These are phyloP conservation scores for Nannochloris sp. DNA, from an alignment of 139 green algal genomes.

Conservation along the genomic window DNA sequence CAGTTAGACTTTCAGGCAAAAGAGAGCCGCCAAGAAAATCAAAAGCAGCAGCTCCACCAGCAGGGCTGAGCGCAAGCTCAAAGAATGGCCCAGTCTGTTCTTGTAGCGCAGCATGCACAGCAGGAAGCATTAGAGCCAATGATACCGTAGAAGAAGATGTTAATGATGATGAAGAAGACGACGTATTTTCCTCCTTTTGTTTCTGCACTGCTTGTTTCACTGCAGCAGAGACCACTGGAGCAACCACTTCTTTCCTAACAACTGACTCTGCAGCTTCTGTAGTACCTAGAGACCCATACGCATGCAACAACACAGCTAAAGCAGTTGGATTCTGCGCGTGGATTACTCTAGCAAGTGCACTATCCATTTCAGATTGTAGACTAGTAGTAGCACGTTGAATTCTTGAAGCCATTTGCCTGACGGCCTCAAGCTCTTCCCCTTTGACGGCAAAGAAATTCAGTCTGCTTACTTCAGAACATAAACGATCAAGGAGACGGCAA, in stretches of 20 bases:
- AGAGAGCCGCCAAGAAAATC: constrained; percentile 72
- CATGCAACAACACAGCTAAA: constrained; percentile 66
- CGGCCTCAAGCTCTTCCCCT: constrained; percentile 67
- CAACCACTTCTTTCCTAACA: constrained; percentile 52
- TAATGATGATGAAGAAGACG: neutral
- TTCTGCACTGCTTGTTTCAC: constrained; percentile 7
- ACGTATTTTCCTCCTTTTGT: neutral
- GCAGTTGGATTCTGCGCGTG: constrained; percentile 20
- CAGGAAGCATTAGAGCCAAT: neutral
- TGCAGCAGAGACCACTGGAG: constrained; percentile 46
- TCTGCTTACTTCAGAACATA: constrained; percentile 77
- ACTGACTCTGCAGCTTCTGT: constrained; percentile 25
- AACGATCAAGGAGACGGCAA: constrained; percentile 71
- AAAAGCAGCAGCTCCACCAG: constrained; percentile 32
- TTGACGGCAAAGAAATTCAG: constrained; percentile 71
- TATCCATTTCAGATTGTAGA: constrained; percentile 43
- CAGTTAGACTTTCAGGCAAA: constrained; percentile 64
- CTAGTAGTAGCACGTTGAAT: constrained; percentile 36
- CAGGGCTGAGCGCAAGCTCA: constrained; percentile 34
- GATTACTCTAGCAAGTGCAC: constrained; percentile 44
- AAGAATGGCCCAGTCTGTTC: constrained; percentile 25
- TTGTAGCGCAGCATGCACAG: constrained; percentile 4
- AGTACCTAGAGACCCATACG: constrained; percentile 62
- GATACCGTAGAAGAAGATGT: neutral
- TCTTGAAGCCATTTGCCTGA: constrained; percentile 23